phyloP scores from a whole-genome alignment of 1,139 yeast species.

The Yamadazyma diddensiae region DNA sequence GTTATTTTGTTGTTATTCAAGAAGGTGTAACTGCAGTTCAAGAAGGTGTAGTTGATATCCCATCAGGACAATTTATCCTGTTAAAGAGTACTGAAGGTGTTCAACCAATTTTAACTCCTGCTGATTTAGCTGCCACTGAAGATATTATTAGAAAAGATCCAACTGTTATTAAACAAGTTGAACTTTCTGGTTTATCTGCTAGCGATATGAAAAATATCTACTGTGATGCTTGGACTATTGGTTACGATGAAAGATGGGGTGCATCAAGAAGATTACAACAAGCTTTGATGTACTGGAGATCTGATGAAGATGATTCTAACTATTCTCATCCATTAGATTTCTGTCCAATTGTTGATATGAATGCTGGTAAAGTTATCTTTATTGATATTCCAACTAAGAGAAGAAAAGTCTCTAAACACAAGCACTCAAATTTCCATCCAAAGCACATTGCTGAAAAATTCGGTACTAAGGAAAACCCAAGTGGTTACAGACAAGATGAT shows the following conservation, averaged over 20 bases:
- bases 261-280: slow-evolving; percentile 73
- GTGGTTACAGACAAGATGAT: slow-evolving; percentile 55
- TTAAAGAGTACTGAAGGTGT: slow-evolving; percentile 53
- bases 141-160: slow-evolving; percentile 65
- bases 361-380: slow-evolving; percentile 61
- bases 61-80: slow-evolving; percentile 43
- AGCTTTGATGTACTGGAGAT: slow-evolving; percentile 75
- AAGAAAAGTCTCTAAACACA: slow-evolving; percentile 65
- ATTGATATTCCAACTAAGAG: slow-evolving; percentile 75
- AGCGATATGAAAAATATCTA: slow-evolving; percentile 66
- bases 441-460: slow-evolving; percentile 56
- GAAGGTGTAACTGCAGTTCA: slow-evolving; percentile 58
- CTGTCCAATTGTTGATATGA: slow-evolving; percentile 79
- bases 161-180: slow-evolving; percentile 69
- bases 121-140: slow-evolving; percentile 64
- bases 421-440: slow-evolving; percentile 70
- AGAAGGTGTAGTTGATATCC: slow-evolving; percentile 67
- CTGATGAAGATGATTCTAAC: slow-evolving; percentile 77
- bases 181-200: slow-evolving; percentile 62
- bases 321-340: slow-evolving; percentile 83
- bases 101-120: slow-evolving; percentile 73
- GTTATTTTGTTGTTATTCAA: slow-evolving; percentile 63
- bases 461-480: slow-evolving; percentile 49
- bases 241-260: slow-evolving; percentile 84
- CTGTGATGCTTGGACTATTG: slow-evolving; percentile 87